Evolutionary conservation across 2,329 filamentous ascomycete genomes (phyloP).

Genomic region (Diaporthe ilicicola): DNA sequence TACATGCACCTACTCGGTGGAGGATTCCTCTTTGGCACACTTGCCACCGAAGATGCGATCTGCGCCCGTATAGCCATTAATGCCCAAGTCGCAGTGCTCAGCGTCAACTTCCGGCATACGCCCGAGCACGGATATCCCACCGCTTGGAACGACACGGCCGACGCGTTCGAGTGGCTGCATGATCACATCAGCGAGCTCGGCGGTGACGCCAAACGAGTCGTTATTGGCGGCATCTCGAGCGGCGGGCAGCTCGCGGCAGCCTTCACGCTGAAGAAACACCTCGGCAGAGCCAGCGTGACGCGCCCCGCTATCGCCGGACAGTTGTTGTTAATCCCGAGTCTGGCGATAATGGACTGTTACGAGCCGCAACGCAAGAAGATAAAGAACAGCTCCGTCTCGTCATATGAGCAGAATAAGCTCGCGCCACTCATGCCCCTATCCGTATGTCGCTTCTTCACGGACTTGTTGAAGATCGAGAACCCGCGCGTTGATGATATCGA

Average conservation of each 20-base stretch:
- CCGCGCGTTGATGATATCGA: slow-evolving; percentile 43
- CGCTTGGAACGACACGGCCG: slow-evolving; percentile 61
- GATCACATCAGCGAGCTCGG: slow-evolving; percentile 48
- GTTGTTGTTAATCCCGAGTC: slow-evolving; percentile 57
- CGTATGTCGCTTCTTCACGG: slow-evolving; percentile 44
- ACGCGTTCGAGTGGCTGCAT: slow-evolving; percentile 64
- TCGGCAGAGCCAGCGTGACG: slow-evolving; percentile 34
- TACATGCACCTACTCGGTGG: slow-evolving; percentile 64
- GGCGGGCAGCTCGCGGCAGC: slow-evolving; percentile 49
- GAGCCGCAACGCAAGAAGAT: slow-evolving; percentile 46
- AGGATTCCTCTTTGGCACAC: slow-evolving; percentile 63
- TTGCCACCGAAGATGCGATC: slow-evolving; percentile 60
- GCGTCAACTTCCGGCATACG: slow-evolving; percentile 67
- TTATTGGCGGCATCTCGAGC: slow-evolving; percentile 55
- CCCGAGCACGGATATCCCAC: slow-evolving; percentile 62
- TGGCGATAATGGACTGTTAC: slow-evolving; percentile 45
- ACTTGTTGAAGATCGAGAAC: slow-evolving; percentile 40
- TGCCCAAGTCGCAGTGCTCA: slow-evolving; percentile 55
- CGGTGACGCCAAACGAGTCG: slow-evolving; percentile 46
- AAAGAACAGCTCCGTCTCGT: slow-evolving; percentile 50
- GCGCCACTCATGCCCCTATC: slow-evolving; percentile 59
- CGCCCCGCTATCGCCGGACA: slow-evolving; percentile 55
- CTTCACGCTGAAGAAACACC: slow-evolving; percentile 46
- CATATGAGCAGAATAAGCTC: slow-evolving; percentile 52
- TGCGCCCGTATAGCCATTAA: slow-evolving; percentile 57